These are phyloP conservation scores for Pseudogymnoascus sp. DNA, from an alignment of 2,329 filamentous ascomycete species.

Conservation along the genomic window DNA sequence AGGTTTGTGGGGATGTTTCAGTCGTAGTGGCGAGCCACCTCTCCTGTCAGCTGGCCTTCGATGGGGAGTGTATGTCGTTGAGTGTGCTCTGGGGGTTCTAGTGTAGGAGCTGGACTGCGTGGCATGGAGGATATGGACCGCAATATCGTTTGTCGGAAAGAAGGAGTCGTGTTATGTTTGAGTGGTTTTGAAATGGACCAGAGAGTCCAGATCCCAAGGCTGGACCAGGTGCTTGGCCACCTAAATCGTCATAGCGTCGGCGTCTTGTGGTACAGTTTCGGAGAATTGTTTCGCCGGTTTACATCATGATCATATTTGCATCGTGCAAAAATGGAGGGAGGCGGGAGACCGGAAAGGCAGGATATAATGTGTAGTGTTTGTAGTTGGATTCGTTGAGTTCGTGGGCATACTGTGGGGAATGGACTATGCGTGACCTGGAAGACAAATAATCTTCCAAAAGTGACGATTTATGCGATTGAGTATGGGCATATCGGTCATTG, in stretches of 20 bases:
- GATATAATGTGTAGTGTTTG: not conserved
- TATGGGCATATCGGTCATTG: not conserved
- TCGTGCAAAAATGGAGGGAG: not conserved
- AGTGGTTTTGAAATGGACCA: not conserved
- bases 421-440: not conserved
- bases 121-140: not conserved
- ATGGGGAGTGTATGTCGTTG: not conserved
- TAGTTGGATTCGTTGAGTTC: not conserved
- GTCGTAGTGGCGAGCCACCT: conserved; percentile 1
- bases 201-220: not conserved
- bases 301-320: not conserved
- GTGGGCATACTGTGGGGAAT: not conserved
- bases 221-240: not conserved
- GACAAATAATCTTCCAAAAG: not conserved
- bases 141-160: not conserved
- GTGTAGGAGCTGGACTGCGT: not conserved
- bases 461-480: not conserved
- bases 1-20: conserved; percentile 1
- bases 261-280: not conserved
- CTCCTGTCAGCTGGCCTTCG: not conserved
- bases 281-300: not conserved
- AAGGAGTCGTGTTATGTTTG: conserved; percentile 3
- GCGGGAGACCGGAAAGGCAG: not conserved
- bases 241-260: not conserved
- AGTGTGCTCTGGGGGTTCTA: not conserved